phyloP scores from a whole-genome alignment of 768 basidiomycete genomes.

The Auricularia cornea region DNA sequence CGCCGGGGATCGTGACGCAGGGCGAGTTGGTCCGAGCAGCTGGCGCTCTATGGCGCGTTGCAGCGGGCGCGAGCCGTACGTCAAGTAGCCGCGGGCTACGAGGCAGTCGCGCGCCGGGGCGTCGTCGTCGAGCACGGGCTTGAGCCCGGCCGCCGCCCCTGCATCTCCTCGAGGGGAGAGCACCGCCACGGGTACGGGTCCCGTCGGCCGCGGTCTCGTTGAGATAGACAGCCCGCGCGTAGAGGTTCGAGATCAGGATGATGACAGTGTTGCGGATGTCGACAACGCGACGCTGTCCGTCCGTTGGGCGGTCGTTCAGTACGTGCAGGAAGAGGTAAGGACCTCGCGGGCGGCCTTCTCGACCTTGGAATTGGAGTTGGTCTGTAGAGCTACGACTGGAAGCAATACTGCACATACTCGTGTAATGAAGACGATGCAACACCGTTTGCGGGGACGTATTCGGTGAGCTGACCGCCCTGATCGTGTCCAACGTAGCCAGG shows the following conservation, averaged over 20 bases:
- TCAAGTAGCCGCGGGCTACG: constrained; percentile 68
- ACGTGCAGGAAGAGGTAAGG: constrained; percentile 72
- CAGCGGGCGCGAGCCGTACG: constrained; percentile 87
- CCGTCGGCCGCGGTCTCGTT: constrained; percentile 64
- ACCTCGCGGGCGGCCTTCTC: constrained; percentile 83
- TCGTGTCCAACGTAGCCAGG: constrained; percentile 92
- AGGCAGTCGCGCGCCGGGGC: constrained; percentile 67
- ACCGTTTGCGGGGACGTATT: constrained; percentile 87
- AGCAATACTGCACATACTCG: constrained; percentile 27
- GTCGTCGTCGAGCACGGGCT: constrained; percentile 74
- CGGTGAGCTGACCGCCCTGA: constrained; percentile 82
- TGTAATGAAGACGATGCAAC: constrained; percentile 78
- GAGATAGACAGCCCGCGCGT: constrained; percentile 63
- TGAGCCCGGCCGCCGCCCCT: constrained; percentile 64
- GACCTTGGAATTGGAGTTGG: constrained; percentile 27
- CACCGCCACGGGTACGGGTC: constrained; percentile 58
- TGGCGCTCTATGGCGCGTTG: constrained; percentile 88
- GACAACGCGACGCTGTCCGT: constrained; percentile 80
- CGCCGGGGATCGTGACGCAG: constrained; percentile 75
- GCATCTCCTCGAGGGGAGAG: constrained; percentile 77
- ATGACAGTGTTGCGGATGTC: constrained; percentile 89
- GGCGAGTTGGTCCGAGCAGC: constrained; percentile 87
- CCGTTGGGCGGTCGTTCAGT: constrained; percentile 84
- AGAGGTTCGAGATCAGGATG: constrained; percentile 91
- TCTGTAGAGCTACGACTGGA: too few species aligned